Base-by-base conservation (phyloP, 176 grass and related monocot genomes). In the Hordeum marinum region DNA sequence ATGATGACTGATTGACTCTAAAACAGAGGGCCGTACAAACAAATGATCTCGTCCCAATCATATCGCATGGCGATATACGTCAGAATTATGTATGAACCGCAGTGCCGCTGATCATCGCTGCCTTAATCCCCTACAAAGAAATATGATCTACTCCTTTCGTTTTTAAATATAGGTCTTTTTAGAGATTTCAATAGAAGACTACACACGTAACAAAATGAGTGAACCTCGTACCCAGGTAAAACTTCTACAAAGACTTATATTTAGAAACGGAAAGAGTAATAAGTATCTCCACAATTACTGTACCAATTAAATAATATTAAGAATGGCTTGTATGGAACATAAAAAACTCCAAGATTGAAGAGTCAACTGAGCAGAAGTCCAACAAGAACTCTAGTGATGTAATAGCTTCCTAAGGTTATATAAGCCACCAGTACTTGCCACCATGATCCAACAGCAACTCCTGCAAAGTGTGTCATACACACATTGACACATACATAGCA, bases 341-440 rank as follows among this genome's bases (percentile, higher is more conserved):
- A 94, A 24, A 13, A 61, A 39, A 94, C 76, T 8, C 87, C 84
- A 18, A 86, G 62, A n/a, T 82, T 21, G 46, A 88, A 80, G 7
- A 52, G 21, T 81, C 81, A 91, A 77, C 86, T 83, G 0, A 94
- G 43, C 15, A 94, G 14, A 73, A 94, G 18, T 21, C 92, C 34
- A 36, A 86, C 11, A 0, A 86, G 92, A 68, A 93, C 39, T 12
- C 88, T 80, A 24, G 90, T 80, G 10, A 93, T 34, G 75, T 93
- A 93, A 63, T 93, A 93, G n/a, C 73, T 80, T 15, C 88, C 92
- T 21, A 90, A 45, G 46, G 88, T 93, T 4, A 93, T 88, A 77
- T 90, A 93, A 54, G 88, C 92, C n/a, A 88, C 88, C 21, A 48
- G 11, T 14, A 77, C 54, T 43, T 94, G 92, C 83, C 88, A 88